phyloP scores from a whole-genome alignment of 306 rosid species.

The Sechiopsis laciniata region DNA sequence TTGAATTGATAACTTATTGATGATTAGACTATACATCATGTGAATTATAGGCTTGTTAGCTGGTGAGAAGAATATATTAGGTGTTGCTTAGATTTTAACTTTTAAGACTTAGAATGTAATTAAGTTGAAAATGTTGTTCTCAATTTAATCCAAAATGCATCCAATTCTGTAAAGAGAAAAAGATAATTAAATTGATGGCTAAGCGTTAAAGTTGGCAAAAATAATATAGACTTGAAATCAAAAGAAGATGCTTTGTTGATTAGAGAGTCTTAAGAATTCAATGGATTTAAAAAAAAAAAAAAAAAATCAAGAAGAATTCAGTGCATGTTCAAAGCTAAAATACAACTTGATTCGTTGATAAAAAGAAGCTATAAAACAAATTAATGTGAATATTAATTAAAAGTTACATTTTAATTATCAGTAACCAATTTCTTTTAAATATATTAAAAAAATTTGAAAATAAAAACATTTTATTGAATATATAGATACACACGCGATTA shows the following conservation, averaged over 20 bases:
- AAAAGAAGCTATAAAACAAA: too few species aligned
- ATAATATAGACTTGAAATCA: neutral
- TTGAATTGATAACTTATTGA: too few species aligned
- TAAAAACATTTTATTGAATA: too few species aligned
- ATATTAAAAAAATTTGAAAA: too few species aligned
- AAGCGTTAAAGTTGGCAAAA: neutral
- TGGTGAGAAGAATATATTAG: too few species aligned
- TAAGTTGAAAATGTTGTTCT: neutral
- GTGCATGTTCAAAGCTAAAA: neutral
- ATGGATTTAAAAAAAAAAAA: neutral
- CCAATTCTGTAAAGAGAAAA: neutral
- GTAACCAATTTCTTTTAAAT: neutral
- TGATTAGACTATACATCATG: too few species aligned
- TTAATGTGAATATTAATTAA: neutral
- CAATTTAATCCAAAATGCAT: neutral
- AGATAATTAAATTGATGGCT: neutral
- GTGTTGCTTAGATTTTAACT: neutral
- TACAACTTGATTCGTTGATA: neutral
- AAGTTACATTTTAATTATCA: neutral
- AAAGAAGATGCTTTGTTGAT: slow-evolving; percentile 8
- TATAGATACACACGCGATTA: too few species aligned
- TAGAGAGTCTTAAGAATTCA: neutral
- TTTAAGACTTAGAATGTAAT: too few species aligned
- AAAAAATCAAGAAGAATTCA: too few species aligned
- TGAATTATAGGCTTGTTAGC: too few species aligned